Percentiles rank a stretch among this genome's conserved stretches.
Evolutionary conservation across 1,139 yeast species (phyloP).

Genomic region (Geotrichum australiense): DNA sequence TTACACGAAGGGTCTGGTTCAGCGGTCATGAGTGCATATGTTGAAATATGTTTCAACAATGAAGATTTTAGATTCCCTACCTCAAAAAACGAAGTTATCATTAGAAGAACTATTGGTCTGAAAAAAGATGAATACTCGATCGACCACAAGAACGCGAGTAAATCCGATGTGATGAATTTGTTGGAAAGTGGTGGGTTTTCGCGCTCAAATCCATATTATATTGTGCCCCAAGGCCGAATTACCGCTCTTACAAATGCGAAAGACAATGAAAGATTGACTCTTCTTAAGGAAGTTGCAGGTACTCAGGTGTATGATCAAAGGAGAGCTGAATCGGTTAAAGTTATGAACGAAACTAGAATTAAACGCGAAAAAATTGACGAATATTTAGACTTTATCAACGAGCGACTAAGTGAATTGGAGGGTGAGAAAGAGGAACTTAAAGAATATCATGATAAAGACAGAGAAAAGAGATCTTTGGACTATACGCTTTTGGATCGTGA

Average conservation of each 20-base stretch:
- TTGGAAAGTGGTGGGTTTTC: slow-evolving; percentile 93
- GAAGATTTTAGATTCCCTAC: slow-evolving; percentile 68
- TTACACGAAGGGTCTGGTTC: slow-evolving; percentile 74
- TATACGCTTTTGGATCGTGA: slow-evolving; percentile 77
- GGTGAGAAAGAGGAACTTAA: slow-evolving; percentile 73
- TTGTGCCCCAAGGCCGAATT: slow-evolving; percentile 94
- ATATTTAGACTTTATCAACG: slow-evolving; percentile 62
- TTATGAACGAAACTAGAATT: slow-evolving; percentile 64
- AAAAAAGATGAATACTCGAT: slow-evolving; percentile 81
- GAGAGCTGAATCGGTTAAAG: slow-evolving; percentile 68
- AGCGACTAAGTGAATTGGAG: slow-evolving; percentile 68
- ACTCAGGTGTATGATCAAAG: slow-evolving; percentile 85
- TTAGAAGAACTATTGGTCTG: slow-evolving; percentile 84
- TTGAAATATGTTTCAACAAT: slow-evolving; percentile 83
- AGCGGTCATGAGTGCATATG: slow-evolving; percentile 88
- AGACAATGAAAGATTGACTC: slow-evolving; percentile 68
- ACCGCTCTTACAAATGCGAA: slow-evolving; percentile 77
- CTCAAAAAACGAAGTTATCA: slow-evolving; percentile 57
- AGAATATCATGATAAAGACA: slow-evolving; percentile 61
- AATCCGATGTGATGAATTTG: slow-evolving; percentile 73
- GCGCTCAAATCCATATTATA: slow-evolving; percentile 84
- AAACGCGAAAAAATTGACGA: slow-evolving; percentile 72
- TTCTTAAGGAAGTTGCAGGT: slow-evolving; percentile 91
- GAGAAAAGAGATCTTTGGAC: slow-evolving; percentile 62
- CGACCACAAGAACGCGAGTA: slow-evolving; percentile 70